Evolutionary conservation across 164 flowering plant genomes (phyloP).

Genomic region (Sedum album): DNA sequence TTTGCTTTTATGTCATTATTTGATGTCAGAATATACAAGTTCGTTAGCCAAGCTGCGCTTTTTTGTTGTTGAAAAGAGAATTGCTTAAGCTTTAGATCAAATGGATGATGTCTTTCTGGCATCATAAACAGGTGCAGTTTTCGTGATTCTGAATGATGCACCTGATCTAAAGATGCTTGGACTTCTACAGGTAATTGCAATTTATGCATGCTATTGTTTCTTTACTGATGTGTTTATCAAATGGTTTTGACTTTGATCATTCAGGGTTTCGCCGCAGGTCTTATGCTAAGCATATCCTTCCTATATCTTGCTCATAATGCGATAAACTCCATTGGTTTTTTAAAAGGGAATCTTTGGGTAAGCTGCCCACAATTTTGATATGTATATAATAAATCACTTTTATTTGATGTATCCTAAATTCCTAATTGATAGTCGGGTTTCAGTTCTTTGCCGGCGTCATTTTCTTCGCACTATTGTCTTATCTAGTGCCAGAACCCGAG

Average conservation of each 20-base stretch:
- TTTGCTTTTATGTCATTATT: not conserved
- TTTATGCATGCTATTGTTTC: not conserved
- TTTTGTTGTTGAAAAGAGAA: not conserved
- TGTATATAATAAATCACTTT: not conserved
- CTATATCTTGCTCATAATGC: constrained; percentile 84
- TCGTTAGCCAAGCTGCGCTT: not conserved
- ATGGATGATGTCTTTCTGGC: not conserved
- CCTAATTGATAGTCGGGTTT: constrained; percentile 14
- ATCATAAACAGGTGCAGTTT: constrained; percentile 67
- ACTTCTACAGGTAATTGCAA: constrained; percentile 63
- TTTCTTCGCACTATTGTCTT: constrained; percentile 64
- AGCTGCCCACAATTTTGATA: constrained; percentile 8
- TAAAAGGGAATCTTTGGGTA: constrained; percentile 93
- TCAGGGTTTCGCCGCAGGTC: constrained; percentile 97
- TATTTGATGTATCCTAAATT: not conserved
- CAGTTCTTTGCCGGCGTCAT: constrained; percentile 93
- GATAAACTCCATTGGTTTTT: constrained; percentile 90
- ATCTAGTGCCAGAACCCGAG: constrained; percentile 83
- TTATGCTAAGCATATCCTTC: constrained; percentile 96
- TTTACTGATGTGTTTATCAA: not conserved
- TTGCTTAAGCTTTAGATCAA: not conserved
- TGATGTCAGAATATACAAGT: too few species aligned
- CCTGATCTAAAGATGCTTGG: constrained; percentile 96
- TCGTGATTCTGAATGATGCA: constrained; percentile 59
- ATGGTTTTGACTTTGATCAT: constrained; percentile 10